Evolutionary conservation across 2,329 filamentous ascomycete genomes (phyloP).

Genomic region (Emergomyces pasteurianus): DNA sequence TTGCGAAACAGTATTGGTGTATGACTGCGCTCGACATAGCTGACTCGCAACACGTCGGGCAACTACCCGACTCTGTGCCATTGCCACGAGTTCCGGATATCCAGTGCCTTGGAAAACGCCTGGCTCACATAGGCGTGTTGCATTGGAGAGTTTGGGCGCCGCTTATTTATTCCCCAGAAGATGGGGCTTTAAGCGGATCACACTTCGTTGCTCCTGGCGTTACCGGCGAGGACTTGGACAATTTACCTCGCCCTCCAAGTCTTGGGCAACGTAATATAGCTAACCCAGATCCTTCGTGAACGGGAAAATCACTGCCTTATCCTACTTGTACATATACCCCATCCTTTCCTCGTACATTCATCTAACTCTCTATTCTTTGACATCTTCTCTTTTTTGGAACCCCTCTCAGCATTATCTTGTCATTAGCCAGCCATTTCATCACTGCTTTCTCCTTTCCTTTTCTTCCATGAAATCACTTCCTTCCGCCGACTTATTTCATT

Average conservation of each 20-base stretch:
- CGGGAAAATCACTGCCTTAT: not conserved
- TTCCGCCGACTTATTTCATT: too few relatives aligned
- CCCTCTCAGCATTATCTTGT: not conserved
- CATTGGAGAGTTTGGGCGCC: constrained; percentile 85
- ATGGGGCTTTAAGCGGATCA: not conserved
- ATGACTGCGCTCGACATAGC: constrained; percentile 34
- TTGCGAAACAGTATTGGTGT: constrained; percentile 26
- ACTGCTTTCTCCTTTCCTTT: not conserved
- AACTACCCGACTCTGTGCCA: constrained; percentile 10
- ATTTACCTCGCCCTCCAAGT: not conserved
- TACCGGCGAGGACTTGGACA: not conserved
- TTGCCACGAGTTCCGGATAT: constrained; percentile 5
- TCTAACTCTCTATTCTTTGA: not conserved
- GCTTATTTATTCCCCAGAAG: constrained; percentile 50
- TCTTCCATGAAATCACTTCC: not conserved
- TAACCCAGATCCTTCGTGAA: not conserved
- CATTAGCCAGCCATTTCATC: not conserved
- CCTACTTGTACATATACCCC: not conserved
- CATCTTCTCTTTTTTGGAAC: not conserved
- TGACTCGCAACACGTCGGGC: constrained; percentile 26
- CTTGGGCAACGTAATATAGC: not conserved
- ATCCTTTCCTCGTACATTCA: not conserved
- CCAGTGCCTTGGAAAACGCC: constrained; percentile 53
- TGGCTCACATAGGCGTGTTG: constrained; percentile 71
- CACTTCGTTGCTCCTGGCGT: not conserved